Conservation (phyloP, 2,329 filamentous ascomycete species). For the Aspergillus sp. region DNA sequence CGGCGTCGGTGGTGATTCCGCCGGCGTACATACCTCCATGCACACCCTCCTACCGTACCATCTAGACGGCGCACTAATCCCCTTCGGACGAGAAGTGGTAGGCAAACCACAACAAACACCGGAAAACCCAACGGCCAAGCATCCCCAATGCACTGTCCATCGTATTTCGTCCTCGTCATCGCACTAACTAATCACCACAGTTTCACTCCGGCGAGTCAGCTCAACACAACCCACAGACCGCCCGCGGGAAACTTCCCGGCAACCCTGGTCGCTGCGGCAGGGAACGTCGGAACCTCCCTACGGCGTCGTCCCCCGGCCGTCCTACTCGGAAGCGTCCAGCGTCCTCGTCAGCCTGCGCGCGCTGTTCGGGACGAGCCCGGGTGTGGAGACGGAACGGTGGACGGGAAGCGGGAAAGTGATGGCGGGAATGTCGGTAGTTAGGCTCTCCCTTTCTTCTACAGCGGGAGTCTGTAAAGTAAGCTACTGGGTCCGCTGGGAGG, state of each 20-base stretch:
- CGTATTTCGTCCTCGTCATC: too few species aligned
- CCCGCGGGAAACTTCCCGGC: constrained; percentile 6
- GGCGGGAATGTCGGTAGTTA: constrained; percentile 10
- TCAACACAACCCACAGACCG: not conserved
- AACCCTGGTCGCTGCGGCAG: constrained; percentile 2
- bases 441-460: not conserved
- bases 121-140: too few species aligned
- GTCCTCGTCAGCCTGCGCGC: not conserved
- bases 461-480: not conserved
- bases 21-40: too few species aligned
- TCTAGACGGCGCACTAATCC: too few species aligned
- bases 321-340: not conserved
- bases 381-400: constrained; percentile 4
- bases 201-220: not conserved
- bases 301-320: not conserved
- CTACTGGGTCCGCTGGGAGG: not conserved
- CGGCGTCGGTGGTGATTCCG: too few species aligned
- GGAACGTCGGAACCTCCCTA: constrained; percentile 2
- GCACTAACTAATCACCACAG: not conserved
- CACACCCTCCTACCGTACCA: too few species aligned
- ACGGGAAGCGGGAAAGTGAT: constrained; percentile 7
- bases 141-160: too few species aligned
- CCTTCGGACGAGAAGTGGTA: too few species aligned
- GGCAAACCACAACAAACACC: too few species aligned
- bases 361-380: constrained; percentile 10